Percentiles rank a stretch among this genome's conserved stretches.
Evolutionary conservation across 805 yeast genomes (phyloP).

Genomic region (Schizosaccharomyces osmophilus): DNA sequence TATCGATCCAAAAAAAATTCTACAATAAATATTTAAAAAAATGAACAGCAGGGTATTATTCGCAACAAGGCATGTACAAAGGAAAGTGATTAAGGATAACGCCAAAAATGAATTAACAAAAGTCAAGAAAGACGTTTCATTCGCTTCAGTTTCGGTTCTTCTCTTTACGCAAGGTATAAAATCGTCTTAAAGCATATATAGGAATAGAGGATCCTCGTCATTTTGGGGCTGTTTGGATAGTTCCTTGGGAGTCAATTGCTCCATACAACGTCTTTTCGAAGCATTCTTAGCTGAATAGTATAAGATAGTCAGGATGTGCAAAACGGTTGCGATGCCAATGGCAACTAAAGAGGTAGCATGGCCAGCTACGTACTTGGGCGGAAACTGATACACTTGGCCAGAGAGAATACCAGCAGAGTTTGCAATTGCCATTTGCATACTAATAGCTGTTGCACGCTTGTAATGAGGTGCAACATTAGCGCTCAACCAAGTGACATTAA

Average conservation of each 20-base stretch:
- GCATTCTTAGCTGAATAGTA: not conserved
- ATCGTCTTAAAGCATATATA: not conserved
- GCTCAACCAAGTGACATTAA: not conserved
- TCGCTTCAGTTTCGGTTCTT: not conserved
- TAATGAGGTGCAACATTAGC: conserved; percentile 1
- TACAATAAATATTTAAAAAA: no score
- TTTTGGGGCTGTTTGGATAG: not conserved
- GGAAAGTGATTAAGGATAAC: no score
- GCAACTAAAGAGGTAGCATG: not conserved
- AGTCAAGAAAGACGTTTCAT: not conserved
- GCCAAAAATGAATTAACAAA: not conserved
- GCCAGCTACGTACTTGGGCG: not conserved
- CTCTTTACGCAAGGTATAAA: not conserved
- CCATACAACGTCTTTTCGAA: not conserved
- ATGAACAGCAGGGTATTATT: no score
- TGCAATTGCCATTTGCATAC: not conserved
- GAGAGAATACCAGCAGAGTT: not conserved
- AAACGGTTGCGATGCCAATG: not conserved
- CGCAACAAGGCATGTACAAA: no score
- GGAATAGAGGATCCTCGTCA: not conserved
- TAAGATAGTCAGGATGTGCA: not conserved
- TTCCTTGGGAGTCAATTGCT: not conserved
- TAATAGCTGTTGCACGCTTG: conserved; percentile 1
- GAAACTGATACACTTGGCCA: not conserved
- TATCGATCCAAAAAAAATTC: no score